Evolutionary conservation across 139 green algal genomes (phyloP).

Genomic region (Tetradesmus lagerheimii): DNA sequence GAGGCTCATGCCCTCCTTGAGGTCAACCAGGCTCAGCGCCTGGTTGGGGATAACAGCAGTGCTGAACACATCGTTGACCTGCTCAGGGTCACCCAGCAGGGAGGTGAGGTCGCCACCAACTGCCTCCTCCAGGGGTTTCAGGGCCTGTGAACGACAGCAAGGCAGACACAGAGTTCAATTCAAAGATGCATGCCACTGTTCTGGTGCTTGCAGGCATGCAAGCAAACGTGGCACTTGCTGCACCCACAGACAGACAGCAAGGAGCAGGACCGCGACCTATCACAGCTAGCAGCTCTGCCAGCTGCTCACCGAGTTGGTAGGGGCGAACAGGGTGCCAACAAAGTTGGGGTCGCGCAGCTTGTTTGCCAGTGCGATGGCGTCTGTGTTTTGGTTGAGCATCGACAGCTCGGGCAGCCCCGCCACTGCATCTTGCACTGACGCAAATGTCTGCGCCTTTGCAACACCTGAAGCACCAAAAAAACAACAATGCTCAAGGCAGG

Average conservation of each 20-base stretch:
- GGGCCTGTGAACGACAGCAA: background rate
- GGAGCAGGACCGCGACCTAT: no score
- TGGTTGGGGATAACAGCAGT: constrained; percentile 24
- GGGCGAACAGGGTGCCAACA: constrained; percentile 34
- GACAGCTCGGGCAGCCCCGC: constrained; percentile 41
- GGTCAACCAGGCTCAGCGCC: background rate
- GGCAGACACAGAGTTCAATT: background rate
- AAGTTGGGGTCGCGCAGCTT: constrained; percentile 14
- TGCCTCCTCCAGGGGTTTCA: constrained; percentile 26
- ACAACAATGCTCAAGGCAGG: background rate
- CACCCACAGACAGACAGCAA: background rate
- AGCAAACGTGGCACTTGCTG: background rate
- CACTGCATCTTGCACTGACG: constrained; percentile 15
- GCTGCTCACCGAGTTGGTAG: constrained; percentile 24
- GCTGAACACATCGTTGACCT: constrained; percentile 25
- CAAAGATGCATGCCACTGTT: background rate
- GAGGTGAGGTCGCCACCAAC: constrained; percentile 24
- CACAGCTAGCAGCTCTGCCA: background rate
- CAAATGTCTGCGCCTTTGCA: background rate
- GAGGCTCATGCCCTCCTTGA: constrained; percentile 20
- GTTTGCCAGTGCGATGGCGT: background rate
- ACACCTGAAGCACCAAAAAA: background rate
- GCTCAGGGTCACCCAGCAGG: constrained; percentile 18
- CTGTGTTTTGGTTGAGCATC: background rate
- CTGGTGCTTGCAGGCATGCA: background rate